Evolutionary conservation across 2,329 filamentous ascomycete genomes (phyloP).

Genomic region (Venturia carpophila): DNA sequence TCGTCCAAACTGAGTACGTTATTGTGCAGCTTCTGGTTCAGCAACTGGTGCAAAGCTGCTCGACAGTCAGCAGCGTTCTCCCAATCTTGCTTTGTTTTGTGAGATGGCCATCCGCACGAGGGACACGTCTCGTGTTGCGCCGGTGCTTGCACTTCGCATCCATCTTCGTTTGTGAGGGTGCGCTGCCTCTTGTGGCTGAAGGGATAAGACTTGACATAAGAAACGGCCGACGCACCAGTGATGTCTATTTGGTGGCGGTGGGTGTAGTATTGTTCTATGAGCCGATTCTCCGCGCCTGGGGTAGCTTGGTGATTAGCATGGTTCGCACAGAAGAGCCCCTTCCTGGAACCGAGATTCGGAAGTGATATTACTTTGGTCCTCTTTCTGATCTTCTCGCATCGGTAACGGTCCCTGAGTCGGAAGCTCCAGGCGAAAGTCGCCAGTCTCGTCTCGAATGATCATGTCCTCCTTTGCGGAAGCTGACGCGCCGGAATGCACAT

Average conservation of each 20-base stretch:
- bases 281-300: slow-evolving; percentile 29
- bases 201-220: background rate
- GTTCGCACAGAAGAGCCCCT: background rate
- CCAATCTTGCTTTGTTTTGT: slow-evolving; percentile 12
- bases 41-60: background rate
- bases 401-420: background rate
- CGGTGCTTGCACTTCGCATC: background rate
- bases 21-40: slow-evolving; percentile 10
- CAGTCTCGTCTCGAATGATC: slow-evolving; percentile 23
- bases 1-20: slow-evolving; percentile 49
- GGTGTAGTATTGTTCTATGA: slow-evolving; percentile 30
- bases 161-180: background rate
- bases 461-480: slow-evolving; percentile 21
- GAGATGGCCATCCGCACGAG: background rate
- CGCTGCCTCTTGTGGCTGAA: slow-evolving; percentile 7
- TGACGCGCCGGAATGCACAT: background rate
- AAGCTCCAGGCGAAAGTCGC: slow-evolving; percentile 14
- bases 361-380: slow-evolving; percentile 19
- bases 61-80: slow-evolving; percentile 9
- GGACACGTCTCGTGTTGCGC: background rate
- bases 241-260: slow-evolving; percentile 28
- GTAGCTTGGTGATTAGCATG: background rate
- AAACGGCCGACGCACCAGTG: slow-evolving; percentile 19
- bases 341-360: background rate
- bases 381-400: slow-evolving; percentile 27